These are phyloP conservation scores for Lachnellula subtilissima DNA, from an alignment of 2,329 filamentous ascomycete genomes.

Conservation along the genomic window DNA sequence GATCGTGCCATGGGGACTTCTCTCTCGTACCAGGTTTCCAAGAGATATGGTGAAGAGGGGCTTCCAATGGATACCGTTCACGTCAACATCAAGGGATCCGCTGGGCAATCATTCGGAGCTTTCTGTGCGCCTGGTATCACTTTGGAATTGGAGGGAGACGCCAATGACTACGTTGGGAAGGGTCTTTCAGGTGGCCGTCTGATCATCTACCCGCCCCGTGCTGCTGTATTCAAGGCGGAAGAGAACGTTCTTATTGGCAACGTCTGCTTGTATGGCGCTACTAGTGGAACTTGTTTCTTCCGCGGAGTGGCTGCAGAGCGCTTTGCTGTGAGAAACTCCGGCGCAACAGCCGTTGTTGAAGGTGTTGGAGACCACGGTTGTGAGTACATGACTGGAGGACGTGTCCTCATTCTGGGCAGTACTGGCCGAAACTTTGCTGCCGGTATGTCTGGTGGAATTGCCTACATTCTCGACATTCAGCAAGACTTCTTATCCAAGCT, in stretches of 20 bases:
- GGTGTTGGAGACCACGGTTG: conserved; percentile 94
- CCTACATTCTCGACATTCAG: conserved; percentile 86
- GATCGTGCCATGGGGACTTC: conserved; percentile 91
- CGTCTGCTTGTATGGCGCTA: conserved; percentile 91
- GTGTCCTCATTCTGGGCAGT: conserved; percentile 77
- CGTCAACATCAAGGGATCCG: conserved; percentile 92
- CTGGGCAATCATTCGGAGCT: conserved; percentile 93
- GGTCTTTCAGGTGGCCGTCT: conserved; percentile 88
- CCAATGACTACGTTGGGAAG: conserved; percentile 97
- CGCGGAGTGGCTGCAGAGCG: conserved; percentile 93
- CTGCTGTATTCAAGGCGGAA: conserved; percentile 89
- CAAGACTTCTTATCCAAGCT: conserved; percentile 89
- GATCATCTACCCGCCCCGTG: conserved; percentile 87
- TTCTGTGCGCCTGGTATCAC: conserved; percentile 92
- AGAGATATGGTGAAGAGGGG: conserved; percentile 83
- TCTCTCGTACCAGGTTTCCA: conserved; percentile 92
- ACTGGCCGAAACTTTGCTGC: conserved; percentile 97
- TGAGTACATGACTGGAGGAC: conserved; percentile 98
- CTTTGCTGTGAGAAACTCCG: conserved; percentile 94
- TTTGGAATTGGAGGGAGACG: conserved; percentile 88
- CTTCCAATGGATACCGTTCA: conserved; percentile 91
- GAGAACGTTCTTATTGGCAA: conserved; percentile 94
- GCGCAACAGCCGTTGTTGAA: conserved; percentile 92
- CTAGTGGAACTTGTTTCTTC: conserved; percentile 90
- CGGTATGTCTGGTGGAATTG: conserved; percentile 97